Base-by-base conservation (phyloP, 2,329 filamentous ascomycete genomes). In the Sordariomycetes sp. region DNA sequence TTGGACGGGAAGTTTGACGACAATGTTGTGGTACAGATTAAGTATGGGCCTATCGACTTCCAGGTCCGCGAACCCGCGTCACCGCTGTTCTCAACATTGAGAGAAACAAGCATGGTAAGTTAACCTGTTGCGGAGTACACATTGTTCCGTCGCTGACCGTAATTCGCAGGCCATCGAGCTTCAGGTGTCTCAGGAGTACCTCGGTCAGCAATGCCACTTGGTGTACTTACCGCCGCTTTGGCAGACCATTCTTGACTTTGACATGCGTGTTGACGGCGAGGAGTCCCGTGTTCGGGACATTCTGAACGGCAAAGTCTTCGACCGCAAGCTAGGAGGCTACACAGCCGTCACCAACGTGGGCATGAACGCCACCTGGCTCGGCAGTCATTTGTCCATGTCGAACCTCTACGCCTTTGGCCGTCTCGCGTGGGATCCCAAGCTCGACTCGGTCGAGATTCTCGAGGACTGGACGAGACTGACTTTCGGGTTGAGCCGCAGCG, bases 41-140 rank as follows among this genome's bases (percentile, higher is more conserved):
- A 85, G 53, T 82, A 79, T 41, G 80, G 81, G 0, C 79, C 80
- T 0, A 84, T 85, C 30, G 80, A 86, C 46, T 72, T 86, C 37
- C 54, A 55, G 30, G 66, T 63, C 30, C 64, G 65, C 30, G 71
- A 72, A 19, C 61, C 73, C 20, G 79, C 67, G 2, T 81, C 73
- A 4, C 79, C 81, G 1, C 55, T 86, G 1, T 82, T 85, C 41
- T 66, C 66, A 1, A 57, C 68, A 33, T 46, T 72, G 11, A 46
- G 39, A 6, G 43, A 64, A 28, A 72, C 68, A 1, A 51, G 48
- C 16, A 51, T 55, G 9, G 29, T 30, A 20, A 4, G 29, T 19
- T 7, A 11, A 17, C 8, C 15, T 19, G 21, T 30, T 5, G 16
- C 18, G 4, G 12, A 28, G 11, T 8, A 5, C 18, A 8, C 4